phyloP scores from a whole-genome alignment of 2,329 filamentous ascomycete species.

The Fusarium napiforme region DNA sequence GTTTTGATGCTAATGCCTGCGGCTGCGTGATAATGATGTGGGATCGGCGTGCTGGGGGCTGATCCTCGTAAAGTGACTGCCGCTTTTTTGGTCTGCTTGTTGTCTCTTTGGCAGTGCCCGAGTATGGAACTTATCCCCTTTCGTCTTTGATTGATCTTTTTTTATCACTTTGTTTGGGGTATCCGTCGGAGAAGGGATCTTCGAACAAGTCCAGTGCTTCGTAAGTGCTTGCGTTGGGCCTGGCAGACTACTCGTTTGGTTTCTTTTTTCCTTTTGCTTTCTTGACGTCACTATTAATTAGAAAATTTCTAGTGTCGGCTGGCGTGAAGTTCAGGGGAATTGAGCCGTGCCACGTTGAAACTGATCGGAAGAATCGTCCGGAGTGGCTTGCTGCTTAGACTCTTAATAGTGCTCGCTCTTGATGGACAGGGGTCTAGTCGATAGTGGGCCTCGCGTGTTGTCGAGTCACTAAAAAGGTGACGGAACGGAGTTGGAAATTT shows the following conservation, averaged over 20 bases:
- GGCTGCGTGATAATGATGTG: slow-evolving; percentile 34
- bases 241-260: background rate
- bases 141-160: slow-evolving; percentile 27
- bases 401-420: slow-evolving; percentile 14
- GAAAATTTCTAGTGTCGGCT: slow-evolving; percentile 28
- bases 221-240: slow-evolving; percentile 31
- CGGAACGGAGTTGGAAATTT: slow-evolving; percentile 18
- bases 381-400: slow-evolving; percentile 34
- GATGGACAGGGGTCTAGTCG: slow-evolving; percentile 19
- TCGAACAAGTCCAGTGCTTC: slow-evolving; percentile 11
- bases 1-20: slow-evolving; percentile 14
- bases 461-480: slow-evolving; percentile 21
- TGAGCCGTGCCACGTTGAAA: slow-evolving; percentile 36
- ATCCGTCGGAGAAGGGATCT: slow-evolving; percentile 1
- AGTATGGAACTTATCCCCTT: slow-evolving; percentile 44
- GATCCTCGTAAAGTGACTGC: slow-evolving; percentile 24
- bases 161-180: slow-evolving; percentile 13
- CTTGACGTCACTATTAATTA: slow-evolving; percentile 36
- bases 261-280: background rate
- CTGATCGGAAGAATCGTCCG: slow-evolving; percentile 26
- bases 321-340: slow-evolving; percentile 27
- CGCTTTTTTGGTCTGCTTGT: slow-evolving; percentile 8
- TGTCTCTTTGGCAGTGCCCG: slow-evolving; percentile 8
- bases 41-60: slow-evolving; percentile 27
- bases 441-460: slow-evolving; percentile 29